phyloP scores from a whole-genome alignment of 2,329 filamentous ascomycete genomes.

The Epichloe gansuensis region DNA sequence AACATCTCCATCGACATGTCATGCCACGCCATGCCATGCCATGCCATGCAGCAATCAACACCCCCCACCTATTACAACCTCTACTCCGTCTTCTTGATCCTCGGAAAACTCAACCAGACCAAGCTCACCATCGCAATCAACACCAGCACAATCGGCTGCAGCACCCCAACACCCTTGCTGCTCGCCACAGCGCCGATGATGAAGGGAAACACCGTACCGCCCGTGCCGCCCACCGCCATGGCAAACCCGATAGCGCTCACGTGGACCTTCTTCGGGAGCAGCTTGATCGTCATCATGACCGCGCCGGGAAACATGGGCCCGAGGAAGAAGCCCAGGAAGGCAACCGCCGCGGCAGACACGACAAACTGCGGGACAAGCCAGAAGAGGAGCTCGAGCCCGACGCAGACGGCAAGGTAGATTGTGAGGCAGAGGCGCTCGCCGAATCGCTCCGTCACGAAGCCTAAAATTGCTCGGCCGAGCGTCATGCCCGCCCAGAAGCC shows the following conservation, averaged over 20 bases:
- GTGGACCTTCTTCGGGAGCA: constrained; percentile 57
- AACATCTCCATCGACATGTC: no score
- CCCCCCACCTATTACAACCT: no score
- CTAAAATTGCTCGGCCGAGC: constrained; percentile 50
- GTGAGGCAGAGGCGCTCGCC: constrained; percentile 50
- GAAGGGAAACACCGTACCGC: constrained; percentile 46
- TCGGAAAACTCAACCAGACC: not conserved
- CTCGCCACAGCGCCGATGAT: constrained; percentile 49
- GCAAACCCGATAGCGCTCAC: constrained; percentile 63
- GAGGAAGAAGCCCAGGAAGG: constrained; percentile 60
- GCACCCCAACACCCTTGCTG: constrained; percentile 32
- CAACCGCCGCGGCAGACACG: constrained; percentile 45
- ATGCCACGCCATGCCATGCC: no score
- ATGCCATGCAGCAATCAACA: no score
- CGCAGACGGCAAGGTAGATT: constrained; percentile 47
- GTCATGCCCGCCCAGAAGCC: constrained; percentile 75
- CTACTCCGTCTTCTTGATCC: not conserved
- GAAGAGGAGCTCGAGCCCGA: constrained; percentile 49
- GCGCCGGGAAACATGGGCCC: constrained; percentile 62
- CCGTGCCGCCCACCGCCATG: constrained; percentile 57
- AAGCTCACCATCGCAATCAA: not conserved
- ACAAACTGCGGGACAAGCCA: constrained; percentile 48
- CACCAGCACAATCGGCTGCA: constrained; percentile 37
- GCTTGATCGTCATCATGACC: constrained; percentile 56
- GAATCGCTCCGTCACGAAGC: constrained; percentile 55